Percentiles rank a stretch among this genome's conserved stretches.
Conservation (phyloP, 2,329 filamentous ascomycete species). For the Aurifilum marmelostoma region DNA sequence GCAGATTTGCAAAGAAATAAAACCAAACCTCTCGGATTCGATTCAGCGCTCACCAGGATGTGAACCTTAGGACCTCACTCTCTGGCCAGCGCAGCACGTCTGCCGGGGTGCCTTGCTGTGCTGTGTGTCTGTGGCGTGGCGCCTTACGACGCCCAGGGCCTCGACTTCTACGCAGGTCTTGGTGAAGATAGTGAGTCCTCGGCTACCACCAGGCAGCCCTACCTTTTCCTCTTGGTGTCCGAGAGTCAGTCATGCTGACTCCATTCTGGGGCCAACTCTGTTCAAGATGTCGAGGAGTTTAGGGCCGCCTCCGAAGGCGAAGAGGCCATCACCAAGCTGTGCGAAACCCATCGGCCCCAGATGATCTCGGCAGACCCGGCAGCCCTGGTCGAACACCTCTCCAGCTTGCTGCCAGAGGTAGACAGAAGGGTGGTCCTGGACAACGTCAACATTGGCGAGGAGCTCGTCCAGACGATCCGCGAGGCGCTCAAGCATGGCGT, state of each 20-base stretch:
- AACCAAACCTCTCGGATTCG: no score
- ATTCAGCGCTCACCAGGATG: neutral
- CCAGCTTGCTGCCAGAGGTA: conserved; percentile 19
- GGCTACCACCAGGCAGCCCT: no score
- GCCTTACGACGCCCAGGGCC: conserved; percentile 14
- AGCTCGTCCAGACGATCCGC: conserved; percentile 12
- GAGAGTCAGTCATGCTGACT: neutral
- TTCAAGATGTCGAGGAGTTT: conserved; percentile 20
- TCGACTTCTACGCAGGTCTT: conserved; percentile 22
- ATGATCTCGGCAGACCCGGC: conserved; percentile 14
- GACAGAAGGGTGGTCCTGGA: conserved; percentile 23
- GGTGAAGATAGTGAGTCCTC: conserved; percentile 23
- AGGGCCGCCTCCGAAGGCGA: conserved; percentile 18
- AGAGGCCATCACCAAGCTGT: conserved; percentile 12
- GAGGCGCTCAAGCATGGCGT: conserved; percentile 30
- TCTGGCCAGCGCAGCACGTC: conserved; percentile 24
- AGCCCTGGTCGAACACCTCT: conserved; percentile 16
- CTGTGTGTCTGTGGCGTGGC: conserved; percentile 16
- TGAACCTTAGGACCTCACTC: conserved; percentile 18
- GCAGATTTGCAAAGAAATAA: no score
- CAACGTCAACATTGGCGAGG: conserved; percentile 9
- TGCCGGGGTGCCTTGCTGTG: conserved; percentile 22
- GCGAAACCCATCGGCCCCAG: conserved; percentile 12
- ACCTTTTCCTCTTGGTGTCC: neutral
- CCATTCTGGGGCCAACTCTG: no score